A percentile compares a stretch with the other conserved stretches of the same genome.
phyloP scores from a whole-genome alignment of 441 rosid genomes.

The Pelargonium fulgidum region DNA sequence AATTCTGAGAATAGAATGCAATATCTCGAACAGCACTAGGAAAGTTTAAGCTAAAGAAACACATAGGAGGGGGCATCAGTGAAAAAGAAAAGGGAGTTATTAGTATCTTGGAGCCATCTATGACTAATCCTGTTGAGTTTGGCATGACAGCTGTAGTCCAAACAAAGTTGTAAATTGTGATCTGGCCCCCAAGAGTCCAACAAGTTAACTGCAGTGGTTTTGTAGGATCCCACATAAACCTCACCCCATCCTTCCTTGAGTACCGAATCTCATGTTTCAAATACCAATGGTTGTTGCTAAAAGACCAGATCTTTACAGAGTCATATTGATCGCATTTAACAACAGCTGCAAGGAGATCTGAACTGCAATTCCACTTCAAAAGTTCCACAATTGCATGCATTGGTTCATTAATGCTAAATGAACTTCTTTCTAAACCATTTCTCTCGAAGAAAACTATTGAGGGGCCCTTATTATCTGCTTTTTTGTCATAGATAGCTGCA shows the following conservation, averaged over 20 bases:
- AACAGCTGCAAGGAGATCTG: slow-evolving; percentile 82
- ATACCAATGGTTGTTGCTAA: slow-evolving; percentile 88
- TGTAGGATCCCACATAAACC: slow-evolving; percentile 91
- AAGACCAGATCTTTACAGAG: slow-evolving; percentile 64
- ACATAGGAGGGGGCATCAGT: slow-evolving; percentile 84
- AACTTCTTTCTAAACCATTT: slow-evolving; percentile 81
- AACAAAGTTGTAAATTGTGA: slow-evolving; percentile 55
- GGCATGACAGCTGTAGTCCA: slow-evolving; percentile 74
- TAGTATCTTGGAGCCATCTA: slow-evolving; percentile 66
- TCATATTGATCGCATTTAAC: slow-evolving; percentile 58
- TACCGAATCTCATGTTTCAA: slow-evolving; percentile 72
- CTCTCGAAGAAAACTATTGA: slow-evolving; percentile 70
- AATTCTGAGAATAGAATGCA: slow-evolving; percentile 48
- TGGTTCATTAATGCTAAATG: slow-evolving; percentile 47
- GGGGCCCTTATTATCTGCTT: slow-evolving; percentile 47
- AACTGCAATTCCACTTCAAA: slow-evolving; percentile 83
- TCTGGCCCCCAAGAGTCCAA: slow-evolving; percentile 73
- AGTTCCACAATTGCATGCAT: slow-evolving; percentile 41
- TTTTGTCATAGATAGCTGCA: slow-evolving; percentile 58
- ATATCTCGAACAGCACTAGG: slow-evolving; percentile 54
- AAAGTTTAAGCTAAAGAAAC: slow-evolving; percentile 64
- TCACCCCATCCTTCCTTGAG: slow-evolving; percentile 51
- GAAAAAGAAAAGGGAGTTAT: slow-evolving; percentile 75
- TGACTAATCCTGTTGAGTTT: slow-evolving; percentile 68
- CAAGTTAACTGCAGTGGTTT: slow-evolving; percentile 68